Evolutionary conservation across 176 grass and related monocot genomes (phyloP).

Genomic region (Sorghum bicolor): Sorghum_bicolor_NCBIv3 NC_012879.2:41298001-41298500

Average conservation of each 20-base stretch:
- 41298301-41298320: not conserved
- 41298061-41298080: conserved; percentile 16
- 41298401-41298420: not conserved
- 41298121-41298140: conserved; percentile 17
- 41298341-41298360: not conserved
- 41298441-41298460: not conserved
- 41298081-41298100: not conserved
- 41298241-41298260: not conserved
- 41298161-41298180: not conserved
- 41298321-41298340: not conserved
- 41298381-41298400: not conserved
- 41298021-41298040: not conserved
- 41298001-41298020: conserved; percentile 21
- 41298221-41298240: not conserved
- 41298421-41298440: conserved; percentile 1
- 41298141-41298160: not conserved
- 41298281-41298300: conserved; percentile 19
- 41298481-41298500: not conserved
- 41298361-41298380: not conserved
- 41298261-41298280: not conserved
- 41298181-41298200: not conserved
- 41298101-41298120: not conserved
- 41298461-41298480: not conserved
- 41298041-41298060: conserved; percentile 23
- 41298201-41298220: not conserved